Evolutionary conservation across 768 basidiomycete species (phyloP), one percentile per base, ranked within the genome.

Genomic region (Kondoa subrosea): DNA sequence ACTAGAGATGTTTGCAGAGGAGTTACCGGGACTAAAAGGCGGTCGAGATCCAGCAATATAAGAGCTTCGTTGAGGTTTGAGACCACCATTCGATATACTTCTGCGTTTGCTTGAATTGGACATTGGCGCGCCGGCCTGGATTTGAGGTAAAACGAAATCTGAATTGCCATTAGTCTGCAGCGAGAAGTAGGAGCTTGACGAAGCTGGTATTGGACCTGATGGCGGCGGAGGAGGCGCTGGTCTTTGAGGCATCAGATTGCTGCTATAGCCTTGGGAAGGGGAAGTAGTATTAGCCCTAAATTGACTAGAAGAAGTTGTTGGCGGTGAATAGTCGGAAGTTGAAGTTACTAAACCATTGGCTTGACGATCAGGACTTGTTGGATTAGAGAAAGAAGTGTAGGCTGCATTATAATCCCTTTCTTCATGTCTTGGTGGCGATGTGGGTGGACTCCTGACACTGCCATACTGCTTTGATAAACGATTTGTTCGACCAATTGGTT

Each of bases 41-140:
- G 67, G 67, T 4, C 59, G 33, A 1, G 67, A 65, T 12, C 32
- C 16, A n/a, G 64, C 64, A 26, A 30, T 50, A 61, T 62, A 63
- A 34, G 17, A 34, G 60, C 27, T 30, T 25, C 32, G 32, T 29
- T 63, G 61, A 17, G 61, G 58, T 25, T 60, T 25, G 29, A 60
- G n/a, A n/a, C n/a, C 58, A 25, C 58, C 58, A 50, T 21, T 50
- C 40, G 8, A 21, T 50, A 50, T 8, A 50, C 40, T 50, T 50
- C 40, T 8, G 12, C 40, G 8, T 50, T 50, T 50, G 40, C 12
- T 50, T 8, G 40, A 8, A 21, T 8, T 21, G 12, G 40, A 21
- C 40, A 21, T 21, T 50, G 40, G 21, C 8, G 40, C 21, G 21
- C 21, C 40, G 40, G 21, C 12, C 8, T 21, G 12, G 21, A 50